A percentile compares a stretch with the other conserved stretches of the same genome.
Evolutionary conservation across 352 stramenopile genomes (phyloP).

Genomic region (Elongisporangium prolatum): DNA sequence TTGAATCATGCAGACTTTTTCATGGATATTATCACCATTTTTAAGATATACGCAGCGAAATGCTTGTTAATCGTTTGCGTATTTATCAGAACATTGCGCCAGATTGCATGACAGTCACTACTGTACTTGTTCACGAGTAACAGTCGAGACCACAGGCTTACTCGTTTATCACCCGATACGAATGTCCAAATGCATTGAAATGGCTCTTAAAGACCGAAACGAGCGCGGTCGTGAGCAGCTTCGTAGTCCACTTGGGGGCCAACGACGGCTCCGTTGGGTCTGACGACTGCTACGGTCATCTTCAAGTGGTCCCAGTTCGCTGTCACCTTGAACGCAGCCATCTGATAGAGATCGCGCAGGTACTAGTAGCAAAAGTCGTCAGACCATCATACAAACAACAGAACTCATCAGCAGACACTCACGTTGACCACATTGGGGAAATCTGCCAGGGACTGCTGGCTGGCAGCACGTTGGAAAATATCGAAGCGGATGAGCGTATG

Average conservation of each 20-base stretch:
- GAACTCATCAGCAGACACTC: slow-evolving; percentile 2
- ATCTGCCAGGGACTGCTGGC: slow-evolving; percentile 40
- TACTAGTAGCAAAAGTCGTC: too few relatives aligned
- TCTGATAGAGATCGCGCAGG: slow-evolving; percentile 77
- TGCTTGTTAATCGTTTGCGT: too few relatives aligned
- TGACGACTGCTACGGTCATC: slow-evolving; percentile 75
- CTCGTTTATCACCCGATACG: too few relatives aligned
- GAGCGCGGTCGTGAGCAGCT: slow-evolving; percentile 19
- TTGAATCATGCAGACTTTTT: too few relatives aligned
- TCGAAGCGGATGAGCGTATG: slow-evolving; percentile 33
- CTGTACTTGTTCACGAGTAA: too few relatives aligned
- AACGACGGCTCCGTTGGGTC: slow-evolving; percentile 56
- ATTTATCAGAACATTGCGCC: too few relatives aligned
- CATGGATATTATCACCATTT: too few relatives aligned
- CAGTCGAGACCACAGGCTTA: too few relatives aligned
- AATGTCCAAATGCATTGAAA: too few relatives aligned
- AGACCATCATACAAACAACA: too few relatives aligned
- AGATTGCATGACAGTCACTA: too few relatives aligned
- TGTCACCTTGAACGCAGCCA: slow-evolving; percentile 47
- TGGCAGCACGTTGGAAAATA: slow-evolving; percentile 12
- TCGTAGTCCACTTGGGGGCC: slow-evolving; percentile 33
- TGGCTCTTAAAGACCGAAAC: background rate
- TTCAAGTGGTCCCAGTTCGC: slow-evolving; percentile 89
- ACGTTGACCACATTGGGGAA: slow-evolving; percentile 43
- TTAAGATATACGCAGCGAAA: too few relatives aligned